phyloP scores from a whole-genome alignment of 2,329 filamentous ascomycete genomes.

The Lachnellula suecica region DNA sequence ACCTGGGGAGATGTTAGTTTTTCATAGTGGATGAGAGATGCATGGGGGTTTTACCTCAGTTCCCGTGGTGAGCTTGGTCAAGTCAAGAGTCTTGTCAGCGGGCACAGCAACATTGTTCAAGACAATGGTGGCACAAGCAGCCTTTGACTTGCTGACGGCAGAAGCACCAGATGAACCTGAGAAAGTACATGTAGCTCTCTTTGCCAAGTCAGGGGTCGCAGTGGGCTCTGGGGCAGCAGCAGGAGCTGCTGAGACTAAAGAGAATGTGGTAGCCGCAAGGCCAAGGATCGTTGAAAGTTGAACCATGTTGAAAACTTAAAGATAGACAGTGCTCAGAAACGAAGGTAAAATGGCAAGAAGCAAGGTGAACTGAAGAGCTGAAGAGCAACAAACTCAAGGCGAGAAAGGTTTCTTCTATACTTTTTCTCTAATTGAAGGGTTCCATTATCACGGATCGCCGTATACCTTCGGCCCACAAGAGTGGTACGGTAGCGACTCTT shows the following conservation, averaged over 20 bases:
- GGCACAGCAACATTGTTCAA: slow-evolving; percentile 55
- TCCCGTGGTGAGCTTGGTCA: slow-evolving; percentile 50
- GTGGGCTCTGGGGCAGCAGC: slow-evolving; percentile 22
- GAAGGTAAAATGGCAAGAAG: too few species aligned
- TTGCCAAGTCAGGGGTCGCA: slow-evolving; percentile 23
- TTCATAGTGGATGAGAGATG: neutral
- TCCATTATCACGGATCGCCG: too few species aligned
- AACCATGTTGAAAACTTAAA: slow-evolving; percentile 22
- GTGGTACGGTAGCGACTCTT: too few species aligned
- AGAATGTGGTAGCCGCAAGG: slow-evolving; percentile 18
- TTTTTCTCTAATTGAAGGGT: too few species aligned
- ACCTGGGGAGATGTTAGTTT: slow-evolving; percentile 37
- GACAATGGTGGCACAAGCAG: slow-evolving; percentile 52
- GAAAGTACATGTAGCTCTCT: slow-evolving; percentile 50
- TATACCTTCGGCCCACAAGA: too few species aligned
- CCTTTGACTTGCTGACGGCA: slow-evolving; percentile 46
- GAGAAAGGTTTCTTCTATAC: too few species aligned
- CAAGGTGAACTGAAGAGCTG: too few species aligned
- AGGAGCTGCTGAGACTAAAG: slow-evolving; percentile 17
- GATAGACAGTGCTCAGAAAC: neutral
- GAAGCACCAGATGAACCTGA: slow-evolving; percentile 41
- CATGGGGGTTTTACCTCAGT: slow-evolving; percentile 34
- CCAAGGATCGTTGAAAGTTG: slow-evolving; percentile 20
- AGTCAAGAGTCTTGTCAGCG: slow-evolving; percentile 56
- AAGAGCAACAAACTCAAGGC: too few species aligned